Evolutionary conservation across 163 green algal species (phyloP), one percentile per base, ranked within the genome.

Genomic region (Chlamydomonas reinhardtii): DNA sequence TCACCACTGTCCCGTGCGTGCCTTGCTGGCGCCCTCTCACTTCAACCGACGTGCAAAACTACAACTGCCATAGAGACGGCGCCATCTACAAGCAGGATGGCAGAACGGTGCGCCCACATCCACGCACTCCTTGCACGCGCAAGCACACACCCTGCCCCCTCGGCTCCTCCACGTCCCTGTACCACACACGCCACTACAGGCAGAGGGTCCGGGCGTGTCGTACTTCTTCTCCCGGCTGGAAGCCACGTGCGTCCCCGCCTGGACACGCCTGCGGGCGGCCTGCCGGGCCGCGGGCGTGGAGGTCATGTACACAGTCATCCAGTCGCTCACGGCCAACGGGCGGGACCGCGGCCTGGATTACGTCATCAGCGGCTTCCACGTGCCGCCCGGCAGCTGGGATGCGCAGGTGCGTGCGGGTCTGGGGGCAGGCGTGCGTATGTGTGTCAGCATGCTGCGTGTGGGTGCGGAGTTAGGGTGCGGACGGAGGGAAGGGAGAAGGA

Each of bases 281-380:
- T 90, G 86, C 72, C 89, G 92, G 16, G 39, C 32, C 0, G 73
- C 71, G 4, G 90, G 89, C 4, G 75, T 97, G 17, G 92, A 97
- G 70, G 90, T 97, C 0, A 84, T 97, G 56, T 96, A 94, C 83
- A 97, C 93, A 27, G 66, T 73, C 16, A 73, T 73, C 20, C 34
- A 84, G 65, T 84, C 77, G 24, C 48, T 96, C 0, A 97, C 93
- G 0, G 2, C 14, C 0, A 92, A 97, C 71, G 94, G 94, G 12
- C 78, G 92, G 0, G 94, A 97, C 76, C 83, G 91, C 19, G 88
- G 74, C 6, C 86, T 94, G 64, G 94, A 97, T 80, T 97, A 97
- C 89, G 94, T 95, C 76, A 94, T 97, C 48, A 92, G 78, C n/a
- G 94, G 94, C 29, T 97, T 97, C 86, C 92, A 97, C 34, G 89